These are phyloP conservation scores for Globisporangium irregulare DNA, from an alignment of 352 stramenopile species.

Conservation along the genomic window DNA sequence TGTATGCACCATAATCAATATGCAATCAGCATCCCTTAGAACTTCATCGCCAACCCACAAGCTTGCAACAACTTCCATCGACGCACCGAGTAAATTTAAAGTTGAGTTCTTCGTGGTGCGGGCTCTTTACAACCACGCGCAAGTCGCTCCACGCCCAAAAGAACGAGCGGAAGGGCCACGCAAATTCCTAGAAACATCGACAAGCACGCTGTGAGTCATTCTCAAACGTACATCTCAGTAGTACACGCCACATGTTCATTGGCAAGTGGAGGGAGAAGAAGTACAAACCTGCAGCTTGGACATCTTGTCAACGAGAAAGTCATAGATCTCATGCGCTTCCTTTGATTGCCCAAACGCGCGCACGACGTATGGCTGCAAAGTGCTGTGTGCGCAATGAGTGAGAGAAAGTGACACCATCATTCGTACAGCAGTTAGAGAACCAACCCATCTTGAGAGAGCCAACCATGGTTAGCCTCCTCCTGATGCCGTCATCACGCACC, in stretches of 20 bases:
- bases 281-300: constrained; percentile 40
- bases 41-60: neutral
- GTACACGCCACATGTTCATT: neutral
- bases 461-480: neutral
- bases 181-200: constrained; percentile 29
- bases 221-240: neutral
- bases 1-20: constrained; percentile 12
- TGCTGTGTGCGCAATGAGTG: constrained; percentile 20
- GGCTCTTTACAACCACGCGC: constrained; percentile 51
- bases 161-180: constrained; percentile 56
- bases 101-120: constrained; percentile 44
- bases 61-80: neutral
- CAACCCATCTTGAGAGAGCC: neutral
- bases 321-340: constrained; percentile 53
- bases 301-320: constrained; percentile 46
- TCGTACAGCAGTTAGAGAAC: constrained; percentile 13
- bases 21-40: neutral
- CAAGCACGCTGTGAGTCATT: neutral
- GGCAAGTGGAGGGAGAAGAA: neutral
- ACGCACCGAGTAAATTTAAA: constrained; percentile 53
- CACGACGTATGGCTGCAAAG: constrained; percentile 64
- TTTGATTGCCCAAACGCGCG: constrained; percentile 59
- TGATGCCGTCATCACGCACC: constrained; percentile 21
- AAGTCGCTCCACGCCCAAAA: constrained; percentile 83
- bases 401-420: constrained; percentile 2